These are phyloP conservation scores for Pseudomassariella vexata DNA, from an alignment of 2,329 filamentous ascomycete species.

Conservation along the genomic window DNA sequence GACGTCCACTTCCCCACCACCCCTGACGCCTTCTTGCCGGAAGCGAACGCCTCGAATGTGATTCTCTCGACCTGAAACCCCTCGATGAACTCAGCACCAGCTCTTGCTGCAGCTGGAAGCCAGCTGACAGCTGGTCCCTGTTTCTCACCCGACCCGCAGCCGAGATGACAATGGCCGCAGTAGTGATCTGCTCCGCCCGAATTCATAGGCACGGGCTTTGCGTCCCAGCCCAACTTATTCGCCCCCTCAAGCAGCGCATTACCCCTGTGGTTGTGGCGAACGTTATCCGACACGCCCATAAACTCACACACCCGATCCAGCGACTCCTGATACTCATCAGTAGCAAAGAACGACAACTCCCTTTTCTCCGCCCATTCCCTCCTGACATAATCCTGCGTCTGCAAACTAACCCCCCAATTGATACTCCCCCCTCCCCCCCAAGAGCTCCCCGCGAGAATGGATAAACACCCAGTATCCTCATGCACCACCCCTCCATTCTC, in stretches of 20 bases:
- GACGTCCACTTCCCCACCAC: slow-evolving; percentile 35
- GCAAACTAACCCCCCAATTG: slow-evolving; percentile 54
- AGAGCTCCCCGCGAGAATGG: slow-evolving; percentile 52
- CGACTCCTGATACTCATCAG: slow-evolving; percentile 55
- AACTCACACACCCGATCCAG: slow-evolving; percentile 40
- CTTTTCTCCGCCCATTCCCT: slow-evolving; percentile 56
- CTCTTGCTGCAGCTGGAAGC: slow-evolving; percentile 59
- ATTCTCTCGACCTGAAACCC: slow-evolving; percentile 57
- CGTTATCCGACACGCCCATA: slow-evolving; percentile 28
- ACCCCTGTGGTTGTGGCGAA: slow-evolving; percentile 59
- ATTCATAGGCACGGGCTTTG: slow-evolving; percentile 62
- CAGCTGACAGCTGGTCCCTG: slow-evolving; percentile 64
- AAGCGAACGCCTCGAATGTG: slow-evolving; percentile 49
- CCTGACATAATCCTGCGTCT: slow-evolving; percentile 58
- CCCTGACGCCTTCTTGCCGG: slow-evolving; percentile 11
- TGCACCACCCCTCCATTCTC: slow-evolving; percentile 46
- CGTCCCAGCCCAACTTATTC: slow-evolving; percentile 57
- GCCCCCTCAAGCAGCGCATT: slow-evolving; percentile 57
- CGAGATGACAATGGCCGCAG: slow-evolving; percentile 42
- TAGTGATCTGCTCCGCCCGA: slow-evolving; percentile 58
- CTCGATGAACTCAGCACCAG: slow-evolving; percentile 64
- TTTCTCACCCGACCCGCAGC: slow-evolving; percentile 52
- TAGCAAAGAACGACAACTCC: slow-evolving; percentile 60
- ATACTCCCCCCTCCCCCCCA: slow-evolving; percentile 71
- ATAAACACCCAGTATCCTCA: slow-evolving; percentile 44